Base-by-base conservation (phyloP, 192 early-diverging fungal genomes). In the Allomyces javanicus region DNA sequence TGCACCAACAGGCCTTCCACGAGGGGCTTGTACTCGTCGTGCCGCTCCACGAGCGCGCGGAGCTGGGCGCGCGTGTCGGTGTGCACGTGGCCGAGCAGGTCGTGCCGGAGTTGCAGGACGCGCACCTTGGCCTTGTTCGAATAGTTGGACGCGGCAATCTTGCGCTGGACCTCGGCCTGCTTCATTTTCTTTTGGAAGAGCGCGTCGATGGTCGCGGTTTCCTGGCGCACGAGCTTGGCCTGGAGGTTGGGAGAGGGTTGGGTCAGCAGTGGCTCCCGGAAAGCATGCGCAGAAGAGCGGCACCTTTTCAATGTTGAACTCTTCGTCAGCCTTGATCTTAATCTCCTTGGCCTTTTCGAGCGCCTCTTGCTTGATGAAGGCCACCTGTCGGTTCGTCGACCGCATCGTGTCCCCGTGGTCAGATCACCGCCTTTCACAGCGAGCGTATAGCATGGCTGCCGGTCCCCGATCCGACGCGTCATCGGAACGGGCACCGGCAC, bases 291-390 rank as follows among this genome's bases (percentile, higher is more conserved):
- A 61, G 27, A 3, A 40, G 3, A 10, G 19, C 21, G 44, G 62
- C 70, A 83, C 83, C 84, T 93, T 93, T 80, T 99, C 96, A 80
- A 99, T 99, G 79, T 99, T 99, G 84, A 97, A 99, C 72, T 99
- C 96, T 70, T 99, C 96, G 75, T 99, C 93, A 64, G 96, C 96
- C 87, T 98, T 99, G 72, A 96, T 87, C 79, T 93, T 95, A 75
- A 96, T 93, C 77, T 99, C 96, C 55, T 90, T 83, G 25, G 94
- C 94, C 82, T 99, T 99, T 74, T 99, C 96, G 25, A 93, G 74
- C 10, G 96, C 94, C 77, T 99, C 96, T 77, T 99, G 94, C 75
- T 91, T 93, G 81, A 99, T 99, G 79, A 99, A 99, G 33, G 89
- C 85, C 50, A 96, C 87, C 89, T 93, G 70, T 44, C 14, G 22